Percentiles rank a stretch among this genome's conserved stretches.
phyloP scores from a whole-genome alignment of 768 basidiomycete species.

The Xanthoconium purpureum region DNA sequence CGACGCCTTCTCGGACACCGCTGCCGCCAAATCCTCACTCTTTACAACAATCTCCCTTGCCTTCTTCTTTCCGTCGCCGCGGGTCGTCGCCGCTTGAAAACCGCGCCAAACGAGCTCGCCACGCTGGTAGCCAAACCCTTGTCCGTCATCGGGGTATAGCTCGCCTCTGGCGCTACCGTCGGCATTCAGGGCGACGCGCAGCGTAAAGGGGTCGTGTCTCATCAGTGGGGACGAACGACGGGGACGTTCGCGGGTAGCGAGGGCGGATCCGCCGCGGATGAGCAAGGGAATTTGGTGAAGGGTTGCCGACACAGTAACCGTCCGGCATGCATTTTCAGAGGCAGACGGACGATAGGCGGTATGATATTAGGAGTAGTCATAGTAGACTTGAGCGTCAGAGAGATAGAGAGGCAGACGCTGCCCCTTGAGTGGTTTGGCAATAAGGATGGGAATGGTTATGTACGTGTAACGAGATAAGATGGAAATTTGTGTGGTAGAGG shows the following conservation, averaged over 20 bases:
- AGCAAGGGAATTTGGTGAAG: conserved; percentile 81
- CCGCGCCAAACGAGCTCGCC: conserved; percentile 85
- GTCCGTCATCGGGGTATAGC: conserved; percentile 94
- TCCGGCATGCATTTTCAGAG: conserved; percentile 49
- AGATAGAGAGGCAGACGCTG: conserved; percentile 76
- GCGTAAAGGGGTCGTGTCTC: conserved; percentile 90
- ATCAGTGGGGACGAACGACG: conserved; percentile 83
- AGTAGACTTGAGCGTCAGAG: conserved; percentile 89
- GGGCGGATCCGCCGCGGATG: conserved; percentile 86
- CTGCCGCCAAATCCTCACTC: conserved; percentile 59
- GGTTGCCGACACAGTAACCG: conserved; percentile 74
- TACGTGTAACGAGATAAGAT: conserved; percentile 15
- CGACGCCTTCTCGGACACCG: conserved; percentile 46
- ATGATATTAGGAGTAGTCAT: conserved; percentile 86
- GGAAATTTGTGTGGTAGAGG: not conserved
- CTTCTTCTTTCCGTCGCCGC: not conserved
- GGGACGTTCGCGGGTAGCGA: conserved; percentile 84
- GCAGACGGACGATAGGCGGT: conserved; percentile 65
- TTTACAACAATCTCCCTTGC: conserved; percentile 40
- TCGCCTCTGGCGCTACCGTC: conserved; percentile 65
- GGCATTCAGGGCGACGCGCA: conserved; percentile 76
- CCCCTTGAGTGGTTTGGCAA: conserved; percentile 59
- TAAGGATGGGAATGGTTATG: conserved; percentile 28
- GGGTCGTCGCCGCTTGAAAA: conserved; percentile 56
- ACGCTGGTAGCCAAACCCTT: conserved; percentile 66